Base-by-base conservation (phyloP, 2,329 filamentous ascomycete genomes). In the Talaromyces sp. region DNA sequence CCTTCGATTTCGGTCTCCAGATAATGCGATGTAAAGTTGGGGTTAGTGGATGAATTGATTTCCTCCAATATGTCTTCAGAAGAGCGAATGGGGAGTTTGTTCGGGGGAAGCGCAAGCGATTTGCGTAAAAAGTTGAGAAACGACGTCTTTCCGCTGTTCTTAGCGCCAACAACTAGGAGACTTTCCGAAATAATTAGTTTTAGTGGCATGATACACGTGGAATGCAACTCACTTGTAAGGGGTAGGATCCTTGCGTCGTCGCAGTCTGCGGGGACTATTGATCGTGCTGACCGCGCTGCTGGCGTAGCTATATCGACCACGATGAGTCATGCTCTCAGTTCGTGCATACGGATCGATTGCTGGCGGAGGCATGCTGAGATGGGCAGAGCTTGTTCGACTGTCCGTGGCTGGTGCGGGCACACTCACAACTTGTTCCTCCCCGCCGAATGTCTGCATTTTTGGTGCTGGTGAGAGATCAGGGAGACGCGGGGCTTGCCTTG, bases 71-170 rank as follows among this genome's bases (percentile, higher is more conserved):
- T 80, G 58, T 88, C 85, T 63, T 91, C 89, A 27, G 87, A 82
- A 65, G 75, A 73, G 60, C 69, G 87, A 80, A 67, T 81, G 57
- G 79, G 79, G 64, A 89, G 88, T 80, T 96, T 96, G 79, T 90
- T 91, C 8, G 89, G 80, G n/a, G 93, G 92, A 62, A 95, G 84
- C 19, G 91, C 90, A 62, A 98, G 85, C 1, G 94, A 90, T 60
- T 89, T 91, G 80, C 92, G 92, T 70, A 99, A 88, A 75, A 99
- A 98, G 70, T 97, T 92, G 74, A 99, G 89, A 79, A 99, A 97
- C 0, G 93, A 97, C 0, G 93, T 96, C 82, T 99, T 99, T 77
- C 95, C 95, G 8, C 92, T 90, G 77, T 89, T 90, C 66, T 91
- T 89, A 59, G 92, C 90, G 66, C 95, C 95, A 72, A 98, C 87